These are phyloP conservation scores for Bolboschoenoplectus hybrid DNA, from an alignment of 202 grass and related monocot genomes.

Conservation along the genomic window DNA sequence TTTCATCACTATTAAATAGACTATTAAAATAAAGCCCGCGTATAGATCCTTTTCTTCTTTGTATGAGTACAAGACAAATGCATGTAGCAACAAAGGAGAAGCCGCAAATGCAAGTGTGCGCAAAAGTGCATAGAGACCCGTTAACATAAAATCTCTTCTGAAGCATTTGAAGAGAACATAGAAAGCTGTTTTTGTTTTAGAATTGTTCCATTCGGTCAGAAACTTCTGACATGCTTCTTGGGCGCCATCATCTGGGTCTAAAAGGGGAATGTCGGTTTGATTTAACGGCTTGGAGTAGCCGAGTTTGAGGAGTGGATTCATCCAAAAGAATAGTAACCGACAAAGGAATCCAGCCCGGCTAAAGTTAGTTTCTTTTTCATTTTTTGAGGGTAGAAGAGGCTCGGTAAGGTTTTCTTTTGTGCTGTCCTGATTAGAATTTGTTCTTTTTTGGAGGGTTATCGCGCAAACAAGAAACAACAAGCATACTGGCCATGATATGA, in stretches of 20 bases:
- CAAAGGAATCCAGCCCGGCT: constrained; percentile 49
- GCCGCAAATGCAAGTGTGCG: constrained; percentile 55
- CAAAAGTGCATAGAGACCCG: constrained; percentile 67
- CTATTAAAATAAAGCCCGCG: constrained; percentile 42
- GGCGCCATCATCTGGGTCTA: constrained; percentile 64
- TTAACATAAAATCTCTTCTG: constrained; percentile 63
- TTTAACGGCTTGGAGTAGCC: constrained; percentile 68
- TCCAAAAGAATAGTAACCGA: constrained; percentile 67
- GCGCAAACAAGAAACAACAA: constrained; percentile 54
- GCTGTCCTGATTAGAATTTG: not conserved
- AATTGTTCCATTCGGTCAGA: constrained; percentile 43
- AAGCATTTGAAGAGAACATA: constrained; percentile 58
- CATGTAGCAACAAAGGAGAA: constrained; percentile 61
- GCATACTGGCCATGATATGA: constrained; percentile 48
- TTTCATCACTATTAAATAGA: constrained; percentile 49
- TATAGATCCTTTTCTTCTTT: constrained; percentile 27
- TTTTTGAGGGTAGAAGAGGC: constrained; percentile 42
- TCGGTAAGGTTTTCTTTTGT: constrained; percentile 16
- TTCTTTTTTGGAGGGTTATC: constrained; percentile 30
- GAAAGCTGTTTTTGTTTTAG: constrained; percentile 51
- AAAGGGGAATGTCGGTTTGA: constrained; percentile 56
- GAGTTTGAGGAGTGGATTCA: constrained; percentile 60
- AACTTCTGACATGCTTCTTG: constrained; percentile 54
- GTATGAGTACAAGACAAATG: constrained; percentile 63
- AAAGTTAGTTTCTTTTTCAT: constrained; percentile 34